Conservation (phyloP, 176 grass and related monocot genomes). For the Aechmea fasciata region DNA sequence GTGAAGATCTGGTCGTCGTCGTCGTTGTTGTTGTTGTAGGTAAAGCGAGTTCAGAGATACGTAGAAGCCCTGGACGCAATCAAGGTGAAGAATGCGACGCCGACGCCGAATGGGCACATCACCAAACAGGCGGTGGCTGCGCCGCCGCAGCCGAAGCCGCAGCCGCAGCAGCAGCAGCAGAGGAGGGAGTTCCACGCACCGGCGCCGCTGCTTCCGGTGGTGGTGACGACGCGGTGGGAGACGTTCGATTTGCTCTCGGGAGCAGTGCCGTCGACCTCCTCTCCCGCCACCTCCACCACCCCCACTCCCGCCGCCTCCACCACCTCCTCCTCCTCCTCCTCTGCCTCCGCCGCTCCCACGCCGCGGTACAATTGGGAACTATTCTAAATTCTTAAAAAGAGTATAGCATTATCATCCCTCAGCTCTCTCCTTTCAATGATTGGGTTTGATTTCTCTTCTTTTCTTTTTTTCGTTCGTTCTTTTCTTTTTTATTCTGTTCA, state of each 20-base stretch:
- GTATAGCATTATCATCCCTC: too few relatives aligned
- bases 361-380: constrained; percentile 72
- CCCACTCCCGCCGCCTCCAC: constrained; percentile 43
- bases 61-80: constrained; percentile 83
- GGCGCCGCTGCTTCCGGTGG: background rate
- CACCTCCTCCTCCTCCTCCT: too few relatives aligned
- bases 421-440: too few relatives aligned
- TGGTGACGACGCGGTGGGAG: constrained; percentile 52
- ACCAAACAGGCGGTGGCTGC: constrained; percentile 15
- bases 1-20: background rate
- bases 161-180: constrained; percentile 16
- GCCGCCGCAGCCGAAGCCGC: background rate
- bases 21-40: constrained; percentile 28
- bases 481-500: too few relatives aligned
- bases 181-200: constrained; percentile 5
- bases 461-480: too few relatives aligned
- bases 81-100: constrained; percentile 47
- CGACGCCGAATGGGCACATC: constrained; percentile 19
- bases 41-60: constrained; percentile 88
- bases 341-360: constrained; percentile 6
- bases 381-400: constrained; percentile 18
- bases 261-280: constrained; percentile 51
- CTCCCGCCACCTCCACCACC: constrained; percentile 45
- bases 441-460: too few relatives aligned
- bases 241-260: constrained; percentile 75